Evolutionary conservation across 2,329 filamentous ascomycete genomes (phyloP), one percentile per base, ranked within the genome.

Genomic region (Rutstroemia sp.): DNA sequence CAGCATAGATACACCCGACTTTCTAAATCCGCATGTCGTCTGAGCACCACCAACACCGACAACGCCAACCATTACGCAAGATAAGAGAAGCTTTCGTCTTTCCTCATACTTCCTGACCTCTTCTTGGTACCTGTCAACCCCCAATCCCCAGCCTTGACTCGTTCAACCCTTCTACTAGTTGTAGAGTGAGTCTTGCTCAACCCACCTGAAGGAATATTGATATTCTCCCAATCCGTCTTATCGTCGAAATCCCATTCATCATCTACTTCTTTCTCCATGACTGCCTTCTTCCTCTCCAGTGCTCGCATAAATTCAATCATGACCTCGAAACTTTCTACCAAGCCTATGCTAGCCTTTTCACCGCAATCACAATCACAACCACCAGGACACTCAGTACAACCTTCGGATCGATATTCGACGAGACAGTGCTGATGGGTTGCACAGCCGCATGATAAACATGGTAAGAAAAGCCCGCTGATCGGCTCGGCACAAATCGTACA

Each of bases 311-410:
- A 55, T 48, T 69, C 66, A 16, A 70, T 66, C 6, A 62, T 64
- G 39, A 74, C 76, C 0, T 78, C 77, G 79, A 82, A 84, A 19
- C 79, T 81, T 67, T 85, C 83, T 8, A 85, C 77, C 42, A 81
- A 74, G 1, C 80, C 82, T 48, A 73, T 75, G 56, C 72, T 74
- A 1, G 82, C 81, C 60, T 84, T 78, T 14, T 78, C 74, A 0
- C 78, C 74, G 62, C 83, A 87, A 58, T 80, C 74, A 64, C 83
- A 87, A 65, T 86, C 83, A 64, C 86, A 83, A 1, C 82, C 83
- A 0, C 81, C 82, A 0, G 83, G 81, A 56, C 83, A 87, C 48
- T 77, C 70, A 1, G 71, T 77, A 67, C 83, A 80, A 21, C 67
- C 67, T 16, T 52, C 52, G 2, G 57, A 57, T 37, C 68, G 67